Percentiles rank a stretch among this genome's conserved stretches.
Conservation (phyloP, 2,329 filamentous ascomycete genomes). For the Aspergillus brasiliensis region DNA sequence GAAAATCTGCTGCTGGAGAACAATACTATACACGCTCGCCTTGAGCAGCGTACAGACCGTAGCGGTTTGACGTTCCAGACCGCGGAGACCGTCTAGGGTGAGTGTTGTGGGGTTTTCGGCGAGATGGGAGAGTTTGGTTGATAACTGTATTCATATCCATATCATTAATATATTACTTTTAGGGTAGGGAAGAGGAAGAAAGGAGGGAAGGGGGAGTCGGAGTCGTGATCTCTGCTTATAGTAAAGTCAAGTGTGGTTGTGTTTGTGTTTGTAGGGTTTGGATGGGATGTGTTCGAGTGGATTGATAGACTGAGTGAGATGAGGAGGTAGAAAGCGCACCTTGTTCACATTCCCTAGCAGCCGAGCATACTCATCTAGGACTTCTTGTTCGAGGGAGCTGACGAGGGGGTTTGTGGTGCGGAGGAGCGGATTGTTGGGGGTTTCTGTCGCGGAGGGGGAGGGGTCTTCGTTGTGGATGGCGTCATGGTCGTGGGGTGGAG, state of each 20-base stretch:
- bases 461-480: not conserved
- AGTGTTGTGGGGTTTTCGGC: constrained; percentile 71
- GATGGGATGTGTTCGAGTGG: not conserved
- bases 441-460: constrained; percentile 10
- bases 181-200: no score
- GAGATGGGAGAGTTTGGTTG: constrained; percentile 54
- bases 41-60: constrained; percentile 94
- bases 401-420: constrained; percentile 49
- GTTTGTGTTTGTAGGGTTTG: not conserved
- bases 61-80: constrained; percentile 91
- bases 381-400: constrained; percentile 84
- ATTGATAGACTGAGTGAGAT: not conserved
- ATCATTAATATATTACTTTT: no score
- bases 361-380: constrained; percentile 89
- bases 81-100: constrained; percentile 74
- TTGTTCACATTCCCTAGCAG: constrained; percentile 89
- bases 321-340: constrained; percentile 50
- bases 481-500: not conserved
- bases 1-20: constrained; percentile 93
- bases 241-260: no score
- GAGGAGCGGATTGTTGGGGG: constrained; percentile 42
- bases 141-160: constrained; percentile 27
- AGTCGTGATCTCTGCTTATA: no score
- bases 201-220: no score
- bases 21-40: constrained; percentile 97